phyloP scores from a whole-genome alignment of 148 eudicot genomes.

The Polygonum aviculare region DNA sequence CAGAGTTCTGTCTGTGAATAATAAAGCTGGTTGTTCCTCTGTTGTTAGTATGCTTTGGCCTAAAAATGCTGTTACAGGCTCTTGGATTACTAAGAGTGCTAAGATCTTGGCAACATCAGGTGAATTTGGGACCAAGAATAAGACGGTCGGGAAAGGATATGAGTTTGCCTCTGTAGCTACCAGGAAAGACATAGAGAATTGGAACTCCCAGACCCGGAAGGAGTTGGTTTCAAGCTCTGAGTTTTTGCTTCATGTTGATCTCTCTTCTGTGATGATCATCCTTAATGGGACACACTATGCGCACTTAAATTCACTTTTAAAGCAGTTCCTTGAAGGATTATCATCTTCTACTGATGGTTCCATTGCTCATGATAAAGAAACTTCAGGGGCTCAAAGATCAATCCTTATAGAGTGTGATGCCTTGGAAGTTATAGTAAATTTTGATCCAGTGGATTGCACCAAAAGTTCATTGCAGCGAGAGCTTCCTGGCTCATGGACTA shows the following conservation, averaged over 20 bases:
- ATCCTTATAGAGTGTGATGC: constrained; percentile 64
- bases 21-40: constrained; percentile 31
- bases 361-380: constrained; percentile 19
- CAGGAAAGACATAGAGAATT: constrained; percentile 39
- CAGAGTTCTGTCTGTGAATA: constrained; percentile 41
- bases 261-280: constrained; percentile 40
- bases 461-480: constrained; percentile 59
- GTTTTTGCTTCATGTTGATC: constrained; percentile 45
- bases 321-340: constrained; percentile 37
- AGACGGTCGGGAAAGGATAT: constrained; percentile 29
- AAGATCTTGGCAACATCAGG: constrained; percentile 61
- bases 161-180: constrained; percentile 76
- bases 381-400: constrained; percentile 42
- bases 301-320: constrained; percentile 34
- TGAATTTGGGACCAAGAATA: constrained; percentile 32
- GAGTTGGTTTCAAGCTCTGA: constrained; percentile 67
- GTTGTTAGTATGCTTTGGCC: constrained; percentile 68
- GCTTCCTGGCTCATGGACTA: constrained; percentile 85
- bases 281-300: constrained; percentile 41
- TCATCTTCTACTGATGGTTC: constrained; percentile 27
- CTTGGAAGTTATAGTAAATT: constrained; percentile 37
- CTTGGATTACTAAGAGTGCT: constrained; percentile 61
- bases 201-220: constrained; percentile 32
- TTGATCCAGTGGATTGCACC: constrained; percentile 33
- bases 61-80: constrained; percentile 51